Conservation (phyloP, 495 filamentous ascomycete species). For the Penicillium egyptiacum region DNA sequence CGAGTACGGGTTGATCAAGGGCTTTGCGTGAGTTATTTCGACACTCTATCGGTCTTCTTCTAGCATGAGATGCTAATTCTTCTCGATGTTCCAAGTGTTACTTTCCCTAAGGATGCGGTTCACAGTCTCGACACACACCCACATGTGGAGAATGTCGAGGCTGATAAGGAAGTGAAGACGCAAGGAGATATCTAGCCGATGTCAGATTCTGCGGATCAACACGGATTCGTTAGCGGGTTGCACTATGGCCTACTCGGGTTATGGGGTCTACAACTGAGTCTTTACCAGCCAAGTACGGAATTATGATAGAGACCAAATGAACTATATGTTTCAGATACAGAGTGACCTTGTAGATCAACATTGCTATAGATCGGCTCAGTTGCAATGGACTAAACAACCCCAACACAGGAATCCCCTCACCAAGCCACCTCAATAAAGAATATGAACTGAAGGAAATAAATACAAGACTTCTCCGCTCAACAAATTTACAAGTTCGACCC, state of each 20-base stretch:
- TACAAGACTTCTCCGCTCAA: neutral
- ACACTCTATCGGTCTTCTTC: neutral
- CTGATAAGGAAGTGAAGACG: neutral
- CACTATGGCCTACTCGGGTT: neutral
- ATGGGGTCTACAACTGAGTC: neutral
- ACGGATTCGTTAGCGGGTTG: neutral
- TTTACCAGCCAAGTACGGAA: neutral
- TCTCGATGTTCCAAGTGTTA: neutral
- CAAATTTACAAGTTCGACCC: constrained; percentile 28
- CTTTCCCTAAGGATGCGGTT: neutral
- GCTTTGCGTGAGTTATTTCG: constrained; percentile 9
- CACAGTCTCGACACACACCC: constrained; percentile 1
- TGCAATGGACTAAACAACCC: neutral
- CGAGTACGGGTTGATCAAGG: constrained; percentile 11
- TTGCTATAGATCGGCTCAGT: neutral
- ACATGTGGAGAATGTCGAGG: constrained; percentile 8
- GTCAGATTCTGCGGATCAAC: neutral
- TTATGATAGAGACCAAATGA: neutral
- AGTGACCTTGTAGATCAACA: neutral
- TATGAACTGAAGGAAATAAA: constrained; percentile 3
- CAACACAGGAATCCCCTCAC: neutral
- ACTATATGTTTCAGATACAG: neutral
- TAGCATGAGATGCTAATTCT: neutral
- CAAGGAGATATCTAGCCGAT: neutral
- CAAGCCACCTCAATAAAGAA: neutral